phyloP scores from a whole-genome alignment of 768 basidiomycete genomes.

The Rhodocollybia butyracea region DNA sequence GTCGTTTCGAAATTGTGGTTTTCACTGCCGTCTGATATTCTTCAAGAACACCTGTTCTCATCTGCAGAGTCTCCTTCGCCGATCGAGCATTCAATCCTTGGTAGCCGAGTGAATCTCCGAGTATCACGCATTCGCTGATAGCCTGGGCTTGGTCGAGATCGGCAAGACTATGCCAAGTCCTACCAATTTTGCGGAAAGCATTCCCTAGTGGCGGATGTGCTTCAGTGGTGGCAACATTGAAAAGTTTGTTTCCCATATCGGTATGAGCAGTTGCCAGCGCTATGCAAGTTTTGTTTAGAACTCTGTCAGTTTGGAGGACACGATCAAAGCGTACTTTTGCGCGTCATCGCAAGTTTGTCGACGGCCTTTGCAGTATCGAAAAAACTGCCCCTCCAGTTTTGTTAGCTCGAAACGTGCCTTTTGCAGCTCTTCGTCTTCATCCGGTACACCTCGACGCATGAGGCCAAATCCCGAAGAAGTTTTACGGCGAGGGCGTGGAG shows the following conservation, averaged over 20 bases:
- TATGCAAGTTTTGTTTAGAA: conserved; percentile 24
- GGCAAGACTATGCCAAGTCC: conserved; percentile 82
- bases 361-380: conserved; percentile 89
- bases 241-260: conserved; percentile 91
- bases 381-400: conserved; percentile 88
- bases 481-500: conserved; percentile 70
- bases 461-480: conserved; percentile 71
- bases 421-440: conserved; percentile 93
- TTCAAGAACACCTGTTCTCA: conserved; percentile 88
- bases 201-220: conserved; percentile 79
- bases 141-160: conserved; percentile 90
- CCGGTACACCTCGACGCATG: conserved; percentile 77
- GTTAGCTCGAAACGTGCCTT: conserved; percentile 89
- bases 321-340: conserved; percentile 57
- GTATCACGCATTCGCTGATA: conserved; percentile 90
- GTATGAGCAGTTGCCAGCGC: conserved; percentile 75
- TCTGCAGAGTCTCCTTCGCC: conserved; percentile 90
- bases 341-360: conserved; percentile 75
- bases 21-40: conserved; percentile 95
- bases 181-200: conserved; percentile 82
- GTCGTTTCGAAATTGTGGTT: conserved; percentile 86
- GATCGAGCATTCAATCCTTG: conserved; percentile 96
- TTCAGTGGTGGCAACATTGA: conserved; percentile 88
- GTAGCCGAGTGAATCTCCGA: conserved; percentile 96
- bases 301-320: not conserved